These are phyloP conservation scores for Ogataea paradorogensis DNA, from an alignment of 805 yeast genomes.

Conservation along the genomic window DNA sequence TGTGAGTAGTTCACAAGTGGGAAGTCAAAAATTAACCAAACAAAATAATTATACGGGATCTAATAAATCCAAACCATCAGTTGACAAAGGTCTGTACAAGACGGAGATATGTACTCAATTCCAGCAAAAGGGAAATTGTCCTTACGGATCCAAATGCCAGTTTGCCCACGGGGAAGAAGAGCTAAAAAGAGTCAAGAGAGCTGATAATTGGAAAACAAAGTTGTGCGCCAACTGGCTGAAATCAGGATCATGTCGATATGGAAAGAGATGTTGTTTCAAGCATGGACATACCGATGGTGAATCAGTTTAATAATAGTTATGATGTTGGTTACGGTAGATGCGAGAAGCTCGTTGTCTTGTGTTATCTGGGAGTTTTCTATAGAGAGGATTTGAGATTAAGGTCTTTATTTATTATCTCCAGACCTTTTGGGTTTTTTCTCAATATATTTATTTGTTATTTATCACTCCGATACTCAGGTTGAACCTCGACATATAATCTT, in stretches of 20 bases:
- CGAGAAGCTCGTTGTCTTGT: not conserved
- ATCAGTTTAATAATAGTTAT: not conserved
- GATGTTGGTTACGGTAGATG: not conserved
- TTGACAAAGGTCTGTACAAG: conserved; percentile 67
- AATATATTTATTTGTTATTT: conserved; percentile 1
- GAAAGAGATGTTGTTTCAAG: conserved; percentile 87
- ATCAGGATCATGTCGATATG: conserved; percentile 81
- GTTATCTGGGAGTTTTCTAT: not conserved
- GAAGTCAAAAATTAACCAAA: not conserved
- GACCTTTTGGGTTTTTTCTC: not conserved
- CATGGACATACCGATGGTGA: conserved; percentile 50
- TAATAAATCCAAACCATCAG: conserved; percentile 15
- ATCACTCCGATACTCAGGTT: too few relatives aligned
- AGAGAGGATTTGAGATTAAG: not conserved
- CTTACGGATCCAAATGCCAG: conserved; percentile 89
- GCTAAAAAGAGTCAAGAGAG: conserved; percentile 66
- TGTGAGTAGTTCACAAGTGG: not conserved
- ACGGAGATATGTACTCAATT: conserved; percentile 86
- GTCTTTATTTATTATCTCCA: conserved; percentile 1
- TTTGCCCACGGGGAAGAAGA: conserved; percentile 89
- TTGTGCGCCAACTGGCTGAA: conserved; percentile 87
- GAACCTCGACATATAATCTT: too few relatives aligned
- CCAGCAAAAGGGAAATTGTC: conserved; percentile 68
- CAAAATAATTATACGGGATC: conserved; percentile 2
- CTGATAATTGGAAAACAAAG: conserved; percentile 86